These are phyloP conservation scores for Fusarium nygamai DNA, from an alignment of 2,329 filamentous ascomycete genomes.

Conservation along the genomic window DNA sequence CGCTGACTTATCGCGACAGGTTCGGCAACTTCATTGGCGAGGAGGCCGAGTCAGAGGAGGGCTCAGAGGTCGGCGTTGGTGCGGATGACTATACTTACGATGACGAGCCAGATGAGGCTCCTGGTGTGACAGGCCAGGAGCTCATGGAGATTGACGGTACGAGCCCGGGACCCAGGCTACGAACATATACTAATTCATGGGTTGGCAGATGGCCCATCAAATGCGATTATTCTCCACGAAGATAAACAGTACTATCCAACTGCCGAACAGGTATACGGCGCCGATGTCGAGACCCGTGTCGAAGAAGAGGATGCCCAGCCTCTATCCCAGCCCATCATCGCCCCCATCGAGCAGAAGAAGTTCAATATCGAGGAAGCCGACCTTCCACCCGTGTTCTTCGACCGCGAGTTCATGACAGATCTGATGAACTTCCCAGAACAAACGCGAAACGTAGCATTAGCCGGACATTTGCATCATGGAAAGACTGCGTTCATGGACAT, in stretches of 20 bases:
- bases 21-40: conserved; percentile 99
- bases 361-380: conserved; percentile 94
- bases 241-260: conserved; percentile 99
- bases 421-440: conserved; percentile 96
- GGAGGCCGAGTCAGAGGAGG: conserved; percentile 84
- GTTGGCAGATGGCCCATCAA: conserved; percentile 79
- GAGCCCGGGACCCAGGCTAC: conserved; percentile 23
- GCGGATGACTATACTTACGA: conserved; percentile 84
- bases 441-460: conserved; percentile 90
- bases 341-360: conserved; percentile 92
- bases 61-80: conserved; percentile 80
- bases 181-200: conserved; percentile 15
- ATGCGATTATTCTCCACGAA: conserved; percentile 97
- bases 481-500: conserved; percentile 99
- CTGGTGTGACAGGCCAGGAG: conserved; percentile 76
- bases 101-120: conserved; percentile 74
- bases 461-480: conserved; percentile 94
- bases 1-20: conserved; percentile 57
- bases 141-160: conserved; percentile 92
- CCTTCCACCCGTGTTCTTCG: conserved; percentile 87
- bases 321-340: conserved; percentile 90
- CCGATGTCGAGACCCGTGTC: conserved; percentile 93
- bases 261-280: conserved; percentile 94
- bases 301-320: conserved; percentile 98
- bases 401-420: conserved; percentile 92